A percentile compares a stretch with the other conserved stretches of the same genome.
phyloP scores from a whole-genome alignment of 345 rosid genomes.

The Schrenkiella parvula region DNA sequence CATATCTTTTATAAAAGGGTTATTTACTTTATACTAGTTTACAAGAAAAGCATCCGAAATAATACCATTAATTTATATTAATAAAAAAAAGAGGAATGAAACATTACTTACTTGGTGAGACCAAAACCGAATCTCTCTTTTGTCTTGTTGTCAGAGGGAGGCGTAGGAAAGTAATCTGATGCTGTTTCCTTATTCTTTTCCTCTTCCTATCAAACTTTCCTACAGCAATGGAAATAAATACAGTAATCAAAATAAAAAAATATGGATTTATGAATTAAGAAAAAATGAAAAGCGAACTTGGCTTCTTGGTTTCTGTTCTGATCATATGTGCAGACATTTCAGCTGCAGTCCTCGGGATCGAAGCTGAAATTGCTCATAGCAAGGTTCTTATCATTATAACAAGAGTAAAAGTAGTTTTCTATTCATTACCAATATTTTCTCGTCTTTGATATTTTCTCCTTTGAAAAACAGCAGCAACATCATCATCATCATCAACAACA shows the following conservation, averaged over 20 bases:
- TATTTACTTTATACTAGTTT: not conserved
- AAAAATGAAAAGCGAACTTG: constrained; percentile 31
- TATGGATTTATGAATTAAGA: not conserved
- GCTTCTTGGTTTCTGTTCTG: constrained; percentile 32
- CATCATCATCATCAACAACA: constrained; percentile 49
- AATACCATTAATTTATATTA: not conserved
- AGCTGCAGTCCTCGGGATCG: constrained; percentile 34
- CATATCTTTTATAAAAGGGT: not conserved
- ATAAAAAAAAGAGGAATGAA: constrained; percentile 10
- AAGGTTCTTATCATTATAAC: constrained; percentile 20
- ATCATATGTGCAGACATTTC: constrained; percentile 39
- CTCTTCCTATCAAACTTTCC: constrained; percentile 10
- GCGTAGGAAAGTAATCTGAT: constrained; percentile 33
- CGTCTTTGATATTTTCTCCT: constrained; percentile 3
- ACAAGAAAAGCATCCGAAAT: constrained; percentile 20
- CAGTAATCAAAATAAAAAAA: not conserved
- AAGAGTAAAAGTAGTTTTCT: not conserved
- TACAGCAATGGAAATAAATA: constrained; percentile 17
- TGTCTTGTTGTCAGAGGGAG: constrained; percentile 10
- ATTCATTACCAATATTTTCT: not conserved
- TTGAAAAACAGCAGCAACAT: constrained; percentile 35
- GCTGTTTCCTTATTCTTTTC: constrained; percentile 16
- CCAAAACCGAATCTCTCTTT: constrained; percentile 29
- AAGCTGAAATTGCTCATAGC: constrained; percentile 37
- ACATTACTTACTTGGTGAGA: constrained; percentile 13